Conservation (phyloP, 441 rosid species). For the Geranium incanum region DNA sequence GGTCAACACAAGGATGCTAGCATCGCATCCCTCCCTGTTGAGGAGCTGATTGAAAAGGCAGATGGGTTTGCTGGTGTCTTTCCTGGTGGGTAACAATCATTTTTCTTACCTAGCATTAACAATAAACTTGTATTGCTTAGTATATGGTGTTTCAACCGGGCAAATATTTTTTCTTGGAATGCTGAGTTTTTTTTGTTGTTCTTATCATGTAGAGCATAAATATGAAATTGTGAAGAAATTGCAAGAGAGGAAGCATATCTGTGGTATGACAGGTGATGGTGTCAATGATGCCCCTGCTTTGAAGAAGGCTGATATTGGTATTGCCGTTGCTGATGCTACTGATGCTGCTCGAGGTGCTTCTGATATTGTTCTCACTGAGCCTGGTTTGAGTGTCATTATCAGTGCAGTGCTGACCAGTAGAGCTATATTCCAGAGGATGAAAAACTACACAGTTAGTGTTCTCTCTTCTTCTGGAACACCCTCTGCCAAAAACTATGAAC, state of each 20-base stretch:
- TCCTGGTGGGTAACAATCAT: constrained; percentile 28
- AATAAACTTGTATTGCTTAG: not conserved
- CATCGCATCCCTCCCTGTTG: constrained; percentile 35
- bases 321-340: constrained; percentile 50
- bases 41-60: constrained; percentile 30
- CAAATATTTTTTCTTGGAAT: not conserved
- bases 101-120: constrained; percentile 2
- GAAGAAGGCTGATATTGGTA: constrained; percentile 57
- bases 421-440: constrained; percentile 51
- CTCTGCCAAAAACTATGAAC: too few species aligned
- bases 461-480: too few species aligned
- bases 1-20: constrained; percentile 36
- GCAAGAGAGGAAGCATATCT: constrained; percentile 40
- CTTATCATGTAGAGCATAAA: constrained; percentile 34
- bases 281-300: constrained; percentile 56
- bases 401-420: constrained; percentile 37
- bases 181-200: not conserved
- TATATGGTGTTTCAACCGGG: too few species aligned
- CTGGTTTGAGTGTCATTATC: constrained; percentile 50
- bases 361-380: constrained; percentile 51
- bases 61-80: constrained; percentile 47
- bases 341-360: constrained; percentile 54
- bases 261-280: constrained; percentile 57
- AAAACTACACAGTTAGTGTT: constrained; percentile 38
- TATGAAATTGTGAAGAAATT: constrained; percentile 49